A percentile compares a stretch with the other conserved stretches of the same genome.
Evolutionary conservation across 352 stramenopile species (phyloP).

Genomic region (Phytophthora pisi): DNA sequence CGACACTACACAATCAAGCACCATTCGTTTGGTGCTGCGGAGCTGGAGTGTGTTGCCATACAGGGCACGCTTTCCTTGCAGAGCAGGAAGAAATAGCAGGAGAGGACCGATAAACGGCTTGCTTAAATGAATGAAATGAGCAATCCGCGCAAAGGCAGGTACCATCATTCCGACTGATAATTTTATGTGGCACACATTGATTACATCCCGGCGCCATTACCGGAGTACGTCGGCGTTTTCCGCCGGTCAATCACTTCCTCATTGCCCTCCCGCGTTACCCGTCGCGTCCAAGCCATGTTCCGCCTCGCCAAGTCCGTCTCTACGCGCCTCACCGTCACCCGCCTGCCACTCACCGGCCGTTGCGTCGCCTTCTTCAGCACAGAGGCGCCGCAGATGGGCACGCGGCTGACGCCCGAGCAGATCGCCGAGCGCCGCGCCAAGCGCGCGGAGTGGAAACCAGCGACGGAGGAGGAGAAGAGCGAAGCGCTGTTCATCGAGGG

Average conservation of each 20-base stretch:
- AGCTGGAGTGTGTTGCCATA: too few species aligned
- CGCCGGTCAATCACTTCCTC: slow-evolving; percentile 14
- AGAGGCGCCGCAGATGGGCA: slow-evolving; percentile 23
- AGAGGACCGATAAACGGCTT: neutral
- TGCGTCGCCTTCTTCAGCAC: slow-evolving; percentile 24
- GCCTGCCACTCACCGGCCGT: slow-evolving; percentile 3
- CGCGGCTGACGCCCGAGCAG: slow-evolving; percentile 36
- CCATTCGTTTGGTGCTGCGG: too few species aligned
- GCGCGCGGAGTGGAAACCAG: slow-evolving; percentile 23
- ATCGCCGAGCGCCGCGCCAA: slow-evolving; percentile 38
- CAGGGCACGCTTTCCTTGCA: too few species aligned
- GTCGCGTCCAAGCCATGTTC: slow-evolving; percentile 11
- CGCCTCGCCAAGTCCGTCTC: slow-evolving; percentile 20
- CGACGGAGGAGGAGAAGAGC: slow-evolving; percentile 14
- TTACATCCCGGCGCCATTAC: neutral
- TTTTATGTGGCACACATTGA: too few species aligned
- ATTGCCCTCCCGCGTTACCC: neutral
- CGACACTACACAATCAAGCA: too few species aligned
- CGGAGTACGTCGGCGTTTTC: slow-evolving; percentile 7
- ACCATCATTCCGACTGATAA: slow-evolving; percentile 18
- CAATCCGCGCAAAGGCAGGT: too few species aligned
- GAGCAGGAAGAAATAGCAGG: too few species aligned
- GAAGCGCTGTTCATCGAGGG: slow-evolving; percentile 62
- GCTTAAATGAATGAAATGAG: too few species aligned
- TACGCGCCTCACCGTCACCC: slow-evolving; percentile 3